Percentiles rank a stretch among this genome's conserved stretches.
Evolutionary conservation across 1,139 yeast species (phyloP).

Genomic region (Kodamaea alishanica): DNA sequence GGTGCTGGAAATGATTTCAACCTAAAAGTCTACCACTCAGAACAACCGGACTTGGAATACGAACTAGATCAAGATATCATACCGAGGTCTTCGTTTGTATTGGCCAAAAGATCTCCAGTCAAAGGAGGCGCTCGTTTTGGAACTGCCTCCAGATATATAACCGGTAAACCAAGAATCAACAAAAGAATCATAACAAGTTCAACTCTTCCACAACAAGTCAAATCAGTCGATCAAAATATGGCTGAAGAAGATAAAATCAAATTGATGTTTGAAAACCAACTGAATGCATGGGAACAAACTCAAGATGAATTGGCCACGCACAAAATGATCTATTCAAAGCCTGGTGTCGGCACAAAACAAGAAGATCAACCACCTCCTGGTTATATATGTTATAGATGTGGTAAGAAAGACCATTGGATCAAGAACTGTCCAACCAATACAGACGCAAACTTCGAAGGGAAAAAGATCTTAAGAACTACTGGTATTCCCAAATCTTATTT

Average conservation of each 20-base stretch:
- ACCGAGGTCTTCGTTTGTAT: slow-evolving; percentile 81
- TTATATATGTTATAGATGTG: slow-evolving; percentile 93
- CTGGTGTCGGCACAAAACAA: slow-evolving; percentile 36
- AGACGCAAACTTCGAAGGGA: slow-evolving; percentile 93
- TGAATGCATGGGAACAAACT: slow-evolving; percentile 90
- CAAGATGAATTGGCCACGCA: slow-evolving; percentile 86
- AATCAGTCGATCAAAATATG: slow-evolving; percentile 35
- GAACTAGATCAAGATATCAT: slow-evolving; percentile 89
- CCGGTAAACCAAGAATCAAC: slow-evolving; percentile 70
- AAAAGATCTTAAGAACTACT: slow-evolving; percentile 84
- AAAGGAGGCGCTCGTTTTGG: slow-evolving; percentile 55
- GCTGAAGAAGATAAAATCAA: slow-evolving; percentile 86
- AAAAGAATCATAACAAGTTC: slow-evolving; percentile 30
- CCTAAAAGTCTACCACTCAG: slow-evolving; percentile 56
- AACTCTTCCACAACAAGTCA: slow-evolving; percentile 7
- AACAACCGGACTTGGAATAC: slow-evolving; percentile 74
- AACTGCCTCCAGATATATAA: slow-evolving; percentile 76
- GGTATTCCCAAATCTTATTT: slow-evolving; percentile 96
- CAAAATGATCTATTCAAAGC: slow-evolving; percentile 54
- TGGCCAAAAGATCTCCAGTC: slow-evolving; percentile 75
- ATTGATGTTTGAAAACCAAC: slow-evolving; percentile 89
- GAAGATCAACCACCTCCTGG: slow-evolving; percentile 92
- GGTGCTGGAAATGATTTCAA: slow-evolving; percentile 86
- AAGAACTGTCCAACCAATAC: slow-evolving; percentile 91
- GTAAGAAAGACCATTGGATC: slow-evolving; percentile 95